Evolutionary conservation across 108 stramenopile species (phyloP), one percentile per base, ranked within the genome.

Genomic region (Bacterosira constricta): DNA sequence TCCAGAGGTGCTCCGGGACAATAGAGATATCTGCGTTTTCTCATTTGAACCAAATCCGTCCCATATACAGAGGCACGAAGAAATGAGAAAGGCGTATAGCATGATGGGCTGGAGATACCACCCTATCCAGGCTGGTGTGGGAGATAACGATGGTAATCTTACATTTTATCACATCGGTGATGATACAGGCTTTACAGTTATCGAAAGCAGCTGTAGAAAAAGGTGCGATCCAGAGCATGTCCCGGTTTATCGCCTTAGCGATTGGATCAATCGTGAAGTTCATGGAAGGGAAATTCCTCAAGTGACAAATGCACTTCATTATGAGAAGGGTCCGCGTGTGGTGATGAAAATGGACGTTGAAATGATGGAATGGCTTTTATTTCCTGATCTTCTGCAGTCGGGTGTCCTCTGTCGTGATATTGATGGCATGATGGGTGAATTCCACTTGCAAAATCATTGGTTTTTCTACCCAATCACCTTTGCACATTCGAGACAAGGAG

Each of bases 331-430:
- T 0, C 73, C 79, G 27, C 59, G 25, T n/a, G 44, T 80, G 26
- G 66, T 34, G 13, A 69, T 80, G 73, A 80, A 80, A 45, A 44
- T 80, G 47, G 79, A 80, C 54, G 75, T 80, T 45, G 79, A 80
- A 47, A 55, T 53, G 9, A 17, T 2, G 6, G 79, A 80, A 69
- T 69, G 34, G 58, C 53, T 69, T 11, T 73, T 75, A 9, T 45
- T 80, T 9, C 79, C 79, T 0, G 68, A 74, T 36, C 36, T 80
- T n/a, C 44, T 80, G 12, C 27, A 30, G 4, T 49, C 57, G 4
- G 67, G 67, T 7, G 53, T 61, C 12, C 26, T 80, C 2, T 80
- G 79, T 18, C 55, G 63, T 3, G 61, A 62, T 31, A 37, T 80
- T 41, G 67, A 80, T 32, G 64, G 55, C 44, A 21, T 68, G 15